These are phyloP conservation scores for Saccharomyces jurei DNA, from an alignment of 805 yeast species.

Conservation along the genomic window DNA sequence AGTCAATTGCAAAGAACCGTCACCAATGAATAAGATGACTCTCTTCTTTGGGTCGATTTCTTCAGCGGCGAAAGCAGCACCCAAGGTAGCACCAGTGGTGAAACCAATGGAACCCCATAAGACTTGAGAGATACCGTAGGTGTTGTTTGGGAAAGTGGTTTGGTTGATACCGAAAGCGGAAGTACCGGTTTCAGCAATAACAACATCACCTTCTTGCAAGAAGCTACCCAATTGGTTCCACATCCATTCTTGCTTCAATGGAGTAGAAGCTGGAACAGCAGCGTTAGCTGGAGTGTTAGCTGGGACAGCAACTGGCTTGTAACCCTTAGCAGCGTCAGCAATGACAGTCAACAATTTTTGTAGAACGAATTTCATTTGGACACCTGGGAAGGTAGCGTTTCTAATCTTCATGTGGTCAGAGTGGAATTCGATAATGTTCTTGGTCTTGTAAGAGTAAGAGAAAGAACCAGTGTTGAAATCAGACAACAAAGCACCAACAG, in stretches of 20 bases:
- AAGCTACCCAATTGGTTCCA: slow-evolving; percentile 59
- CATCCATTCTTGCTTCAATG: slow-evolving; percentile 57
- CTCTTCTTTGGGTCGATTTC: slow-evolving; percentile 54
- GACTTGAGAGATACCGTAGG: slow-evolving; percentile 64
- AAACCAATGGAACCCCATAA: slow-evolving; percentile 72
- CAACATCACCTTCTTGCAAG: slow-evolving; percentile 58
- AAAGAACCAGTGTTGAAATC: slow-evolving; percentile 89
- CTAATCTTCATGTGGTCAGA: slow-evolving; percentile 66
- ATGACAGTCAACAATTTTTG: slow-evolving; percentile 36
- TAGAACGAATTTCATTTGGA: slow-evolving; percentile 57
- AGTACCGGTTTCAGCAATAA: slow-evolving; percentile 68
- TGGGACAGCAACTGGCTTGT: slow-evolving; percentile 51
- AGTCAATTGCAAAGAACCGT: slow-evolving; percentile 68
- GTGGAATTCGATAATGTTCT: slow-evolving; percentile 71
- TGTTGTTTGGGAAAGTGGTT: slow-evolving; percentile 53
- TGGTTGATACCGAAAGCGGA: slow-evolving; percentile 66
- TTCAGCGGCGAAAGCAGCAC: slow-evolving; percentile 62
- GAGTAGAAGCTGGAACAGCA: slow-evolving; percentile 37
- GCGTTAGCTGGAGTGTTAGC: slow-evolving; percentile 38
- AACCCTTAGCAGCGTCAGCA: slow-evolving; percentile 33
- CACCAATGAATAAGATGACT: slow-evolving; percentile 64
- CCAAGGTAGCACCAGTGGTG: slow-evolving; percentile 59
- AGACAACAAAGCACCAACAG: slow-evolving; percentile 76
- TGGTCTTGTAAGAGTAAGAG: slow-evolving; percentile 66
- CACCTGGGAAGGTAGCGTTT: slow-evolving; percentile 62